A percentile compares a stretch with the other conserved stretches of the same genome.
phyloP scores from a whole-genome alignment of 108 stramenopile genomes.

The Conticribra guillardii region DNA sequence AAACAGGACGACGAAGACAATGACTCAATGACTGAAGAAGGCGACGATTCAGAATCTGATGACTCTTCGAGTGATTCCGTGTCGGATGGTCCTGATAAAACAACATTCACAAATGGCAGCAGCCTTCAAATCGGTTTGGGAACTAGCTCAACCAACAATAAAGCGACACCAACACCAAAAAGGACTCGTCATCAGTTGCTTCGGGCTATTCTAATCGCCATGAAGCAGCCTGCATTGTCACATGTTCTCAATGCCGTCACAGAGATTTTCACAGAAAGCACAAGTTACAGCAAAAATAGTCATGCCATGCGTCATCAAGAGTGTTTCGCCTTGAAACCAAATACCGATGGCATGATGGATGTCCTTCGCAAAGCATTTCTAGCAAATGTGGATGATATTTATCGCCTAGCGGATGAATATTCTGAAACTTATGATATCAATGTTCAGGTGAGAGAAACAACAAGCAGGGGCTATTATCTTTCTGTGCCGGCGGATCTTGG shows the following conservation, averaged over 20 bases:
- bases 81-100: slow-evolving; percentile 38
- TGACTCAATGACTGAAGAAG: slow-evolving; percentile 1
- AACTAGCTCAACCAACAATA: slow-evolving; percentile 26
- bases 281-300: slow-evolving; percentile 71
- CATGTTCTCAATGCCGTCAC: slow-evolving; percentile 63
- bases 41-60: slow-evolving; percentile 21
- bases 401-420: slow-evolving; percentile 85
- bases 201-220: slow-evolving; percentile 72
- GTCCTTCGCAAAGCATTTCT: slow-evolving; percentile 83
- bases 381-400: slow-evolving; percentile 92
- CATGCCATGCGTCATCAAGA: slow-evolving; percentile 91
- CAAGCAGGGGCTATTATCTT: slow-evolving; percentile 82
- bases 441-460: slow-evolving; percentile 75
- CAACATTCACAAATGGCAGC: slow-evolving; percentile 46
- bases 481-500: slow-evolving; percentile 67
- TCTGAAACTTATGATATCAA: slow-evolving; percentile 78
- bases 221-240: slow-evolving; percentile 72
- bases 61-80: slow-evolving; percentile 6
- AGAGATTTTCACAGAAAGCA: slow-evolving; percentile 80
- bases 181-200: slow-evolving; percentile 68
- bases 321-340: slow-evolving; percentile 88
- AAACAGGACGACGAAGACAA: background rate
- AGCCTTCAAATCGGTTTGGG: slow-evolving; percentile 81
- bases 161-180: background rate
- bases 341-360: slow-evolving; percentile 88